Conservation (phyloP, 768 basidiomycete genomes). For the Dentipellis sp. region DNA sequence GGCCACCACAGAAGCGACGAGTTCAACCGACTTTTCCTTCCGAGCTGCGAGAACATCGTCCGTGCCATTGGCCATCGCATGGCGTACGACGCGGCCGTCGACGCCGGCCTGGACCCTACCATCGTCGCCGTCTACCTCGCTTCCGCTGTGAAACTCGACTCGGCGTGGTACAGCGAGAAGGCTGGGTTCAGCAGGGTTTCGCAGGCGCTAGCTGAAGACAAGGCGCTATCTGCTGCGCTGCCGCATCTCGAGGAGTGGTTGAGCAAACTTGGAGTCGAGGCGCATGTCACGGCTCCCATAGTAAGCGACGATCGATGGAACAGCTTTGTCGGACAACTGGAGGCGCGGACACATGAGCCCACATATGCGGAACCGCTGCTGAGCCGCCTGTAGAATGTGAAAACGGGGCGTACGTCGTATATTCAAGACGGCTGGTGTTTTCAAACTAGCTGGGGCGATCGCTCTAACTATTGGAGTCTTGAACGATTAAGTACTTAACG, state of each 20-base stretch:
- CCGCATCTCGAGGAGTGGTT: not conserved
- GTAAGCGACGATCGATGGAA: not conserved
- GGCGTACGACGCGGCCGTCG: conserved; percentile 44
- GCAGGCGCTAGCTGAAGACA: not conserved
- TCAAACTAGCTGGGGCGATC: too few species aligned
- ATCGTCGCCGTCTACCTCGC: conserved; percentile 48
- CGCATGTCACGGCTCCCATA: not conserved
- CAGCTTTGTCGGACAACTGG: not conserved
- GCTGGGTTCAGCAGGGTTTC: not conserved
- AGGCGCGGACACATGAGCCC: not conserved
- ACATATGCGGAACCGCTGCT: not conserved
- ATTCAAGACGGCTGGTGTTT: too few species aligned
- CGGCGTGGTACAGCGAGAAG: conserved; percentile 1
- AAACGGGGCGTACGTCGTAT: too few species aligned
- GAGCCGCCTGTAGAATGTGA: not conserved
- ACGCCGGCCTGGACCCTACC: conserved; percentile 32
- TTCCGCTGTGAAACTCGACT: conserved; percentile 26
- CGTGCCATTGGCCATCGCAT: conserved; percentile 54
- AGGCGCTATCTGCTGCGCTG: not conserved
- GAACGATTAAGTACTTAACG: not conserved
- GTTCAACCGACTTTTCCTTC: conserved; percentile 34
- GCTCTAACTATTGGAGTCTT: too few species aligned
- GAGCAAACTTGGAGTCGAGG: not conserved
- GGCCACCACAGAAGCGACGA: not conserved
- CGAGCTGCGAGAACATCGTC: conserved; percentile 40